Conservation (phyloP, 2,329 filamentous ascomycete species). For the Alternaria alternata region DNA sequence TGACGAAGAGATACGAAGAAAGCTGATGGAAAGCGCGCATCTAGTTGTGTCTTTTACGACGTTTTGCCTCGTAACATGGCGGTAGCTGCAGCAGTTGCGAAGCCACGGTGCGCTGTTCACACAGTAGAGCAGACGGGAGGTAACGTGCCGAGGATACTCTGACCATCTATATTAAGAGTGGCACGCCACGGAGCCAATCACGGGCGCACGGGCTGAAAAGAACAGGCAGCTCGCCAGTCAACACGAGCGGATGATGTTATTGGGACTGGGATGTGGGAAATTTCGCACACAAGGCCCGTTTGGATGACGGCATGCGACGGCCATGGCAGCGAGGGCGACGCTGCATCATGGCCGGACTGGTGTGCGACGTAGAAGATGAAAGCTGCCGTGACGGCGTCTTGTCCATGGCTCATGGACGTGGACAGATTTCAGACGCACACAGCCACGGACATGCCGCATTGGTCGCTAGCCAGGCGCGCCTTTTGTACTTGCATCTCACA, state of each 20-base stretch:
- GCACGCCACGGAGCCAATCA: slow-evolving; percentile 29
- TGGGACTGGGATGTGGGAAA: slow-evolving; percentile 15
- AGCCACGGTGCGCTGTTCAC: slow-evolving; percentile 12
- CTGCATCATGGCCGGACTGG: neutral
- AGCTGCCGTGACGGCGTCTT: neutral
- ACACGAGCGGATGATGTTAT: slow-evolving; percentile 19
- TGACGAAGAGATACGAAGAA: slow-evolving; percentile 18
- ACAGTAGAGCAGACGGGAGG: slow-evolving; percentile 17
- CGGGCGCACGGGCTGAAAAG: slow-evolving; percentile 18
- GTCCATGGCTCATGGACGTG: neutral
- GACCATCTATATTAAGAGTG: slow-evolving; percentile 37
- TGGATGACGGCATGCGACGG: slow-evolving; percentile 1
- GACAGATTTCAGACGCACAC: slow-evolving; percentile 12
- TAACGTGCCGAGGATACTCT: slow-evolving; percentile 29
- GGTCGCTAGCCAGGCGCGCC: slow-evolving; percentile 16
- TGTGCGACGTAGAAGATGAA: neutral
- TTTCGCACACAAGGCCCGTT: neutral
- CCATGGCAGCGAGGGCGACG: neutral
- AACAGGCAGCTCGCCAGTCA: slow-evolving; percentile 17
- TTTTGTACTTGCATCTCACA: slow-evolving; percentile 2
- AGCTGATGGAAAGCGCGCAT: slow-evolving; percentile 12
- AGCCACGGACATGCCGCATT: slow-evolving; percentile 23
- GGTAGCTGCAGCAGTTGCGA: neutral
- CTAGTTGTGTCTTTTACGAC: neutral
- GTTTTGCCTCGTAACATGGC: neutral